phyloP scores from a whole-genome alignment of 2,329 filamentous ascomycete species.

The Sphaerulina populicola region DNA sequence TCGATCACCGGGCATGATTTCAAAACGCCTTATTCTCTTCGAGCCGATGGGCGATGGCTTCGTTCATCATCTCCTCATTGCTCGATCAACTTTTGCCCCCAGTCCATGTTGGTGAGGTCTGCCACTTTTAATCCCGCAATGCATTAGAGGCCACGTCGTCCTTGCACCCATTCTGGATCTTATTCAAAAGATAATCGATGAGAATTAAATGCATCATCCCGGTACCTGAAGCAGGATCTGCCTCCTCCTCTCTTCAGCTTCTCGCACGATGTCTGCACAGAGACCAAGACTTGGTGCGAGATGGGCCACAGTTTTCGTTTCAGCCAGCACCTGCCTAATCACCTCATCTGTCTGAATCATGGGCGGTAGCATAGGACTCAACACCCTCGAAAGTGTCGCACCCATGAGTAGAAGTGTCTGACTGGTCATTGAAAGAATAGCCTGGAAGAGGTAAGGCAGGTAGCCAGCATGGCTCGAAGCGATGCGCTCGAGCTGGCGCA shows the following conservation, averaged over 20 bases:
- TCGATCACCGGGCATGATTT: no score
- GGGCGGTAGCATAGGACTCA: slow-evolving; percentile 56
- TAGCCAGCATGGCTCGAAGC: slow-evolving; percentile 72
- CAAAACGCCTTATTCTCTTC: no score
- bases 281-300: slow-evolving; percentile 68
- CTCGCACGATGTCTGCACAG: slow-evolving; percentile 70
- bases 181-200: no score
- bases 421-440: slow-evolving; percentile 71
- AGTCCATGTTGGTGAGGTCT: no score
- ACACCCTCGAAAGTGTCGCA: slow-evolving; percentile 67
- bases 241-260: slow-evolving; percentile 63
- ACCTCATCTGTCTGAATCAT: slow-evolving; percentile 58
- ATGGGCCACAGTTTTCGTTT: slow-evolving; percentile 65
- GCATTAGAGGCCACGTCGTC: no score
- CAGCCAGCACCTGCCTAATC: slow-evolving; percentile 66
- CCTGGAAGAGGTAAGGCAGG: slow-evolving; percentile 80
- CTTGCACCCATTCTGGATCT: no score
- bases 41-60: no score
- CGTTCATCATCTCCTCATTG: no score
- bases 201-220: slow-evolving; percentile 2
- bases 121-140: no score
- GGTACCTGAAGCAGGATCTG: slow-evolving; percentile 44
- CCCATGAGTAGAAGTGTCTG: slow-evolving; percentile 78
- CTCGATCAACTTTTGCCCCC: no score
- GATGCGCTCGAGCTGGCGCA: slow-evolving; percentile 72